These are phyloP conservation scores for Westerdykella aurantiaca DNA, from an alignment of 2,329 filamentous ascomycete genomes.

Conservation along the genomic window DNA sequence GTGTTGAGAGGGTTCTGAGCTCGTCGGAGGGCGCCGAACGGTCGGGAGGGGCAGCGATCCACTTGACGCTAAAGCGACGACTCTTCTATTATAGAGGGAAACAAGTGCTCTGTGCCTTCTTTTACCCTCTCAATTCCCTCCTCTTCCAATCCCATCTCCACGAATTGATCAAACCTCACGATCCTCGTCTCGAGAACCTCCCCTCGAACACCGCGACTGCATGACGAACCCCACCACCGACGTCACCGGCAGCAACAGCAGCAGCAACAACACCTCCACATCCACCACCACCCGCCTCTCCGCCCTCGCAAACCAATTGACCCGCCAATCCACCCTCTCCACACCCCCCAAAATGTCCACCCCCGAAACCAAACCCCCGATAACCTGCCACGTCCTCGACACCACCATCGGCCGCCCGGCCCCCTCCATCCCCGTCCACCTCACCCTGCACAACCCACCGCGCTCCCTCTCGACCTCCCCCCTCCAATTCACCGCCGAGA, in stretches of 20 bases:
- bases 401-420: constrained; percentile 69
- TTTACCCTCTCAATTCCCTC: too few relatives aligned
- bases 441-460: constrained; percentile 43
- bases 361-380: constrained; percentile 44
- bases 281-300: constrained; percentile 15
- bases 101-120: too few relatives aligned
- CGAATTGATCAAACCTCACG: neutral
- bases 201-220: constrained; percentile 1
- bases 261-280: constrained; percentile 1
- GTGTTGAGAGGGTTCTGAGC: too few relatives aligned
- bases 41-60: too few relatives aligned
- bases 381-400: constrained; percentile 84
- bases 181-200: neutral
- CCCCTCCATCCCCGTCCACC: constrained; percentile 58
- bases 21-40: too few relatives aligned
- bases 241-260: neutral
- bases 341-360: constrained; percentile 12
- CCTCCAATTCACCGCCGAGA: constrained; percentile 58
- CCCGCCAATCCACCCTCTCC: constrained; percentile 1
- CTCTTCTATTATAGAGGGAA: too few relatives aligned
- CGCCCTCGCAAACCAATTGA: constrained; percentile 17
- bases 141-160: neutral
- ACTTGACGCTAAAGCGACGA: too few relatives aligned
- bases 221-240: constrained; percentile 13
- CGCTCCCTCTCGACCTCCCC: constrained; percentile 39